phyloP scores from a whole-genome alignment of 75 land plant species.

The Adiantum capillusveneris region DNA sequence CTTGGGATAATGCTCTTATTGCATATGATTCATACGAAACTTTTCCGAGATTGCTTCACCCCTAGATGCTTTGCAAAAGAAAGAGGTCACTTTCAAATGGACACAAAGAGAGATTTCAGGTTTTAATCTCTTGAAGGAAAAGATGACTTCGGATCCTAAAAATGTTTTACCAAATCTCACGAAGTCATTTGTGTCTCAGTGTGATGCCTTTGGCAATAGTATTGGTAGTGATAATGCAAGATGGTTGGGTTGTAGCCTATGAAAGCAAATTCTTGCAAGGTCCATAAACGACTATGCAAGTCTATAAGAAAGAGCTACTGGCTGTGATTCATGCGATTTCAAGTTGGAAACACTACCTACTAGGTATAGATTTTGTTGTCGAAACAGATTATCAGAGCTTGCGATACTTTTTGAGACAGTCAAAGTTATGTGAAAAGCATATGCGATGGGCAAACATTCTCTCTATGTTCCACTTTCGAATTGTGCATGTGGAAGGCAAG shows the following conservation, averaged over 20 bases:
- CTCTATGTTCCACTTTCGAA: not conserved
- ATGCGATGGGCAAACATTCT: not conserved
- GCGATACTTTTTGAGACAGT: not conserved
- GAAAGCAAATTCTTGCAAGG: no score
- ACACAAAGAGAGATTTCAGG: not conserved
- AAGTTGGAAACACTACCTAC: not conserved
- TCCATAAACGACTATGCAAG: no score
- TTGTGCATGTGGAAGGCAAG: not conserved
- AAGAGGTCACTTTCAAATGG: not conserved
- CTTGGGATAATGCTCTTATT: not conserved
- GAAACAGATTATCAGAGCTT: not conserved
- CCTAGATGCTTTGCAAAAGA: not conserved
- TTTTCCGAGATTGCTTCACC: constrained; percentile 1
- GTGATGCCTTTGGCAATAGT: not conserved
- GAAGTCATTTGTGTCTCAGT: not conserved
- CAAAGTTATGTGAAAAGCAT: not conserved
- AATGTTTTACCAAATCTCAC: not conserved
- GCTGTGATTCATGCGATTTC: not conserved
- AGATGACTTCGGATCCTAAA: not conserved
- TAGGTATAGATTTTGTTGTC: not conserved
- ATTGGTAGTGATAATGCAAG: not conserved
- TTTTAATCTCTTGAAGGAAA: not conserved
- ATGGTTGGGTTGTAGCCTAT: not conserved
- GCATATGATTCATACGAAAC: not conserved
- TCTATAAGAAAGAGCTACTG: no score